These are phyloP conservation scores for Candida easanensis DNA, from an alignment of 805 yeast genomes.

Conservation along the genomic window DNA sequence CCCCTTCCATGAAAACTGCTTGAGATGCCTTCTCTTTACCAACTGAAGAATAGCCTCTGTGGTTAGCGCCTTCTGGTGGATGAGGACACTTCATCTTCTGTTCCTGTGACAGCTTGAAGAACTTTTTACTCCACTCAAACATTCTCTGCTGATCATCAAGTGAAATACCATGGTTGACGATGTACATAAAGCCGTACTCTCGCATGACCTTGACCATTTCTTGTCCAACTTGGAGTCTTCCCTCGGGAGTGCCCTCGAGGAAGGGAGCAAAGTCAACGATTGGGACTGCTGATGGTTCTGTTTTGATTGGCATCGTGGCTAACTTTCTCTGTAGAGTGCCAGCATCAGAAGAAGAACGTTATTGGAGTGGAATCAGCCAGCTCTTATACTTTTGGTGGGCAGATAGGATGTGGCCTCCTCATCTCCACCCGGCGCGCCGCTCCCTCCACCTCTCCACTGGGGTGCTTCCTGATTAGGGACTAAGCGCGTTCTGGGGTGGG, in stretches of 20 bases:
- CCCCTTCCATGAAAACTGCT: conserved; percentile 24
- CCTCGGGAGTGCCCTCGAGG: conserved; percentile 24
- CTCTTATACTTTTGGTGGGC: too few species aligned
- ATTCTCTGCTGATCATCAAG: conserved; percentile 15
- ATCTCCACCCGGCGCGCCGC: too few species aligned
- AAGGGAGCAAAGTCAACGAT: conserved; percentile 29
- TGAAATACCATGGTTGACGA: conserved; percentile 26
- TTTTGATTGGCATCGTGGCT: neutral
- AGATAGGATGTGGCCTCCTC: too few species aligned
- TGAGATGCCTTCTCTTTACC: conserved; percentile 30
- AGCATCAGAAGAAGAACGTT: too few species aligned
- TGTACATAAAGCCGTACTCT: conserved; percentile 26
- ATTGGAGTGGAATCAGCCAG: too few species aligned
- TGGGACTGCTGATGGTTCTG: conserved; percentile 19
- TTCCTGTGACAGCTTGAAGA: conserved; percentile 15
- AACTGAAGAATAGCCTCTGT: conserved; percentile 27
- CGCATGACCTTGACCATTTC: conserved; percentile 27
- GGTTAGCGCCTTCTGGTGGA: conserved; percentile 27
- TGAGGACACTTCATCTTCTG: conserved; percentile 27
- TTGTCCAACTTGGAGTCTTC: conserved; percentile 22
- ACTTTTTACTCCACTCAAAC: conserved; percentile 24
- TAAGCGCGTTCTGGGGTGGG: too few species aligned
- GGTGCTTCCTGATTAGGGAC: too few species aligned
- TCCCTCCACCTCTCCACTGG: too few species aligned
- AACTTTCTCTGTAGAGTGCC: too few species aligned